Evolutionary conservation across 2,329 filamentous ascomycete species (phyloP).

Genomic region (Cercospora sp.): DNA sequence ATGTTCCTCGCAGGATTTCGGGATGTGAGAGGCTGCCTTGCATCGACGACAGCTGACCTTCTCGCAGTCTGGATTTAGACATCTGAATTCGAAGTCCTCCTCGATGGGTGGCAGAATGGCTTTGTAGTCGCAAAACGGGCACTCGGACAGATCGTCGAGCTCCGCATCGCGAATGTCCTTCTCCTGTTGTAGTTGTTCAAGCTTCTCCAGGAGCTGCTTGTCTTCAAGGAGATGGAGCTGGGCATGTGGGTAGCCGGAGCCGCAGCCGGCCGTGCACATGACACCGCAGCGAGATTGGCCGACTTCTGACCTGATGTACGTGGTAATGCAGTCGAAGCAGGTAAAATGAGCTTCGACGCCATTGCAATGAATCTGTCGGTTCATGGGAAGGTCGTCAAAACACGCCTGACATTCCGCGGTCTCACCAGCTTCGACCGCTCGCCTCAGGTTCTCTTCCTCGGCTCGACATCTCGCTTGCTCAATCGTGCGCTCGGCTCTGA

Average conservation of each 20-base stretch:
- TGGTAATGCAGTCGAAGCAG: constrained; percentile 66
- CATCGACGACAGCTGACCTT: constrained; percentile 59
- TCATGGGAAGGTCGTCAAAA: constrained; percentile 64
- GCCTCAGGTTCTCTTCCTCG: constrained; percentile 42
- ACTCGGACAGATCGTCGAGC: constrained; percentile 71
- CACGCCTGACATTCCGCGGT: constrained; percentile 67
- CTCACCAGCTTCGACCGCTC: constrained; percentile 46
- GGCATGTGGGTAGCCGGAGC: constrained; percentile 57
- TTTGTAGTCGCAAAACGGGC: constrained; percentile 80
- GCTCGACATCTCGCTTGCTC: constrained; percentile 27
- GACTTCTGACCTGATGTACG: constrained; percentile 66
- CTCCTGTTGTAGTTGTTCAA: constrained; percentile 72
- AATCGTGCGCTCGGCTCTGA: constrained; percentile 25
- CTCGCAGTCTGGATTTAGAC: constrained; percentile 65
- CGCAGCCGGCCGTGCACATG: constrained; percentile 66
- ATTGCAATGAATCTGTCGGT: constrained; percentile 68
- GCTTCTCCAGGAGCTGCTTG: constrained; percentile 57
- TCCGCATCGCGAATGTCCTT: constrained; percentile 67
- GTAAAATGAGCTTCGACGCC: constrained; percentile 63
- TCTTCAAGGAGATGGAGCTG: constrained; percentile 62
- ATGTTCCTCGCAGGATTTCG: constrained; percentile 67
- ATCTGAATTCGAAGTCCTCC: constrained; percentile 71
- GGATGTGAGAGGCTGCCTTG: constrained; percentile 67
- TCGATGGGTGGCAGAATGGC: constrained; percentile 69
- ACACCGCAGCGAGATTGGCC: constrained; percentile 69